phyloP scores from a whole-genome alignment of 108 stramenopile species.

The Pseudonitzschia delicatissima region DNA sequence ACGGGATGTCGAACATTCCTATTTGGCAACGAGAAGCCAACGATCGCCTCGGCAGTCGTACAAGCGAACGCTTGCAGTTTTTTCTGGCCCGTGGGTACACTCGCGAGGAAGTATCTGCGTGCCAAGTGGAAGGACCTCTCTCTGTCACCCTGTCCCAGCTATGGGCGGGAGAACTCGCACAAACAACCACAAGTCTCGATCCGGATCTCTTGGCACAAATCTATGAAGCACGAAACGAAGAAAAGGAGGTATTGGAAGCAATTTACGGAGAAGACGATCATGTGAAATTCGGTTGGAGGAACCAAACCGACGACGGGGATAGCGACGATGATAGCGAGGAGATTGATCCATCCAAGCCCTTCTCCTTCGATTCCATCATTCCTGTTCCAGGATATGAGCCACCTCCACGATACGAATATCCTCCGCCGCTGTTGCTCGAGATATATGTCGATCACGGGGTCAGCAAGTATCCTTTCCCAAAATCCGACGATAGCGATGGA shows the following conservation, averaged over 20 bases:
- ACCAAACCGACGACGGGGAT: neutral
- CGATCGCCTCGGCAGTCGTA: neutral
- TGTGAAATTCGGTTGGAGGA: neutral
- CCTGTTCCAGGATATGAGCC: slow-evolving; percentile 22
- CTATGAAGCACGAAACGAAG: slow-evolving; percentile 15
- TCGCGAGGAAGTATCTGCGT: neutral
- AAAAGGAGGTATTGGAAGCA: slow-evolving; percentile 25
- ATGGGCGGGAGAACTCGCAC: too few relatives aligned
- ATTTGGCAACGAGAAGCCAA: slow-evolving; percentile 5
- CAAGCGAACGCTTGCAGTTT: neutral
- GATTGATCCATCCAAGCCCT: neutral
- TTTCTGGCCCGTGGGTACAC: slow-evolving; percentile 11
- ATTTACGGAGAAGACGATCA: slow-evolving; percentile 26
- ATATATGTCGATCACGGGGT: slow-evolving; percentile 1
- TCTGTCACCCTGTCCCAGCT: too few relatives aligned
- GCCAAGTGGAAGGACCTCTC: neutral
- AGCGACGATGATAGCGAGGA: neutral
- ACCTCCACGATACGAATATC: slow-evolving; percentile 19
- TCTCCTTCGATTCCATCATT: slow-evolving; percentile 16
- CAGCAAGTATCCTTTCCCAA: slow-evolving; percentile 5
- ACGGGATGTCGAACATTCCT: neutral
- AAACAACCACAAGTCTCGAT: too few relatives aligned
- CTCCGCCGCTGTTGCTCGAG: slow-evolving; percentile 18
- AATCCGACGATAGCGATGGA: neutral
- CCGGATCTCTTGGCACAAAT: neutral